Conservation (phyloP, 495 filamentous ascomycete genomes). For the Ascodesmis nigricans region DNA sequence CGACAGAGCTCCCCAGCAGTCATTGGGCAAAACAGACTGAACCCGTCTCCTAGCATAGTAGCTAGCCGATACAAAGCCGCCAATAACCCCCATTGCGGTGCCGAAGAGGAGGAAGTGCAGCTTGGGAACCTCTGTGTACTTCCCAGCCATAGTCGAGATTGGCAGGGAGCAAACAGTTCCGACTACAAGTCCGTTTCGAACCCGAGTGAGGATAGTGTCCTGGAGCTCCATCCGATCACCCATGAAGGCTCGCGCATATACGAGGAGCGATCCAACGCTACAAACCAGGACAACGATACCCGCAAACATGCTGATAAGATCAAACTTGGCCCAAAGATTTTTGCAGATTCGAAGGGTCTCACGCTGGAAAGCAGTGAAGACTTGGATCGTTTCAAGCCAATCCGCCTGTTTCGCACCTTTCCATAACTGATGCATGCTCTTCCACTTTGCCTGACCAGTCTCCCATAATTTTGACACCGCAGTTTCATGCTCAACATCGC, state of each 20-base stretch:
- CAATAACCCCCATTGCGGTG: constrained; percentile 38
- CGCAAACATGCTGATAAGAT: constrained; percentile 59
- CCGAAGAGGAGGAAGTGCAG: constrained; percentile 14
- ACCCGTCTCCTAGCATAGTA: constrained; percentile 28
- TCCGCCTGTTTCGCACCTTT: constrained; percentile 5
- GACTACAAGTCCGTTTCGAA: constrained; percentile 25
- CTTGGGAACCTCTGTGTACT: constrained; percentile 8
- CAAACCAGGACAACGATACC: constrained; percentile 50
- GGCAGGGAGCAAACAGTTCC: constrained; percentile 24
- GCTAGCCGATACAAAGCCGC: constrained; percentile 36
- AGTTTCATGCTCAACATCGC: constrained; percentile 9
- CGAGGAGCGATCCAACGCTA: constrained; percentile 40
- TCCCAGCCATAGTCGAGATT: constrained; percentile 8
- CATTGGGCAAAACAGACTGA: constrained; percentile 44
- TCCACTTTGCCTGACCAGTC: constrained; percentile 13
- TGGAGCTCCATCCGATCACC: constrained; percentile 33
- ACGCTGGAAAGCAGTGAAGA: constrained; percentile 50
- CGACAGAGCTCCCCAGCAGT: constrained; percentile 70
- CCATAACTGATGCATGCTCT: constrained; percentile 3
- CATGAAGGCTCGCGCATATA: constrained; percentile 44
- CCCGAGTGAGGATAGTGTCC: constrained; percentile 27
- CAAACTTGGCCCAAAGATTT: constrained; percentile 72
- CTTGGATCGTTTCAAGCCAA: constrained; percentile 28
- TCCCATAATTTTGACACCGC: constrained; percentile 6
- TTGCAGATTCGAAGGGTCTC: constrained; percentile 65